Evolutionary conservation across 1,139 yeast species (phyloP), one percentile per base, ranked within the genome.

Genomic region (Protomyces gravidus): DNA sequence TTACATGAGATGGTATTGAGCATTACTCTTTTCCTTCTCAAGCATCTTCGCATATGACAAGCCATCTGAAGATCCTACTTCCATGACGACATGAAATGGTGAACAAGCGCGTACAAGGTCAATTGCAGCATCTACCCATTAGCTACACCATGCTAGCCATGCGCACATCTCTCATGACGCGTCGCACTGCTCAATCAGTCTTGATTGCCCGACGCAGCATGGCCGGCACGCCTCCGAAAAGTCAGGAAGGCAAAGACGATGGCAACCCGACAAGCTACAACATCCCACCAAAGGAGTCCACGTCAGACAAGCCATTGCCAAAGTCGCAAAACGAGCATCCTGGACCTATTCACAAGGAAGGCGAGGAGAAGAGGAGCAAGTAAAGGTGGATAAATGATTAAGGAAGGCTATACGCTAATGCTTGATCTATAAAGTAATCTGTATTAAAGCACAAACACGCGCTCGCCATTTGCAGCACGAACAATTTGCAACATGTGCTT

Each of bases 241-340:
- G 51, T 2, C 36, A 45, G 23, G 58, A 53, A 23, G 25, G 40
- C 28, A 17, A 53, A 23, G 39, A 53, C 21, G 58, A 53, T 21
- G 58, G 58, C 17, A 32, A 50, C 5, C 51, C 58, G 28, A 17
- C 46, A n/a, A 46, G 58, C 26, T 53, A 53, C 47, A 45, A 33
- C 40, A 46, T 53, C 27, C 58, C 58, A 26, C 58, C 58, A 25
- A 53, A 53, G 47, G 58, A 53, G 39, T 46, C 51, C 28, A 53
- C 36, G 51, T 33, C 58, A 13, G 58, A 53, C 26, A 36, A 53
- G 28, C 36, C 36, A n/a, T 28, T 53, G 36, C 58, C 58, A 9
- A 25, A 30, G n/a, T 32, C 46, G 17, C 58, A 53, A 19, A 26
- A 53, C 17, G 58, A 53, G 28, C 58, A 53, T 26, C 58, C 58